phyloP scores from a whole-genome alignment of 2,329 filamentous ascomycete species.

The Verticillium tricorpus region DNA sequence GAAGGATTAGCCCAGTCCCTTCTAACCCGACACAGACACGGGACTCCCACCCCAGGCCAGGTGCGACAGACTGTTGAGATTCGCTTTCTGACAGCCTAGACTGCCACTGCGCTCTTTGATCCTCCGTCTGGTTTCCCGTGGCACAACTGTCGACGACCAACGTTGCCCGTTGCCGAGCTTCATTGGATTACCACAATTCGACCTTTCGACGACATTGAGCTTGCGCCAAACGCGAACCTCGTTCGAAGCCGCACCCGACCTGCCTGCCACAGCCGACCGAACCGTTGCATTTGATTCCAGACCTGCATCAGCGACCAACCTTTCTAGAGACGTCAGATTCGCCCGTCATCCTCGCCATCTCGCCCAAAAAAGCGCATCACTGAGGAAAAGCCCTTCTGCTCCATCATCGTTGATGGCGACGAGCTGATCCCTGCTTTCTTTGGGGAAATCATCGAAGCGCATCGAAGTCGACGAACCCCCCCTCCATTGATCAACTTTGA shows the following conservation, averaged over 20 bases:
- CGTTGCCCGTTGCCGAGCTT: background rate
- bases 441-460: background rate
- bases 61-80: background rate
- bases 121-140: background rate
- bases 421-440: background rate
- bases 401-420: background rate
- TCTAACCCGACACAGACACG: background rate
- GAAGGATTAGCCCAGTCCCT: background rate
- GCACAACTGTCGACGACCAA: background rate
- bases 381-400: background rate
- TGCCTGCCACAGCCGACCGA: background rate
- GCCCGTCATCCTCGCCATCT: background rate
- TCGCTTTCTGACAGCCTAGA: background rate
- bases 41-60: background rate
- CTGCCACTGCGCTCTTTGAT: background rate
- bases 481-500: background rate
- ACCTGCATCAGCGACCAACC: background rate
- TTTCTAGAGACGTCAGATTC: background rate
- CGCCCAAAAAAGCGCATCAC: background rate
- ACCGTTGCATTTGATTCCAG: background rate
- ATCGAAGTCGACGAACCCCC: background rate
- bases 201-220: background rate
- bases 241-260: background rate
- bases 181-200: background rate
- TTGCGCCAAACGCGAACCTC: background rate